Conservation (phyloP, 148 eudicot species). For the Pharnaceum exiguum region DNA sequence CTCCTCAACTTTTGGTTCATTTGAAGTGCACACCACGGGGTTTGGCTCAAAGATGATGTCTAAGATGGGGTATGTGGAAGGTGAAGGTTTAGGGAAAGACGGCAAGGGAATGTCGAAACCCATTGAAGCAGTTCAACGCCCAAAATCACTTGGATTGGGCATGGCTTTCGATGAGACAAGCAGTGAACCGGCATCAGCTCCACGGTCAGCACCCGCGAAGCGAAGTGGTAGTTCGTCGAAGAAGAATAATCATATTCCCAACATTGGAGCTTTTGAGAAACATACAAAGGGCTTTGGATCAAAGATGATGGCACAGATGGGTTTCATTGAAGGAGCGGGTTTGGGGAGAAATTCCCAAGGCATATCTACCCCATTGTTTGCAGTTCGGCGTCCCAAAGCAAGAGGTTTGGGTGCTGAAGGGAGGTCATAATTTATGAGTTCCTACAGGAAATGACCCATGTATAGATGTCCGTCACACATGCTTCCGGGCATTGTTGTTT, state of each 20-base stretch:
- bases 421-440: not conserved
- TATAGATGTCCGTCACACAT: not conserved
- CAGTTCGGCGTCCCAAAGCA: conserved; percentile 76
- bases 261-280: conserved; percentile 65
- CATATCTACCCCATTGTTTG: conserved; percentile 62
- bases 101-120: conserved; percentile 78
- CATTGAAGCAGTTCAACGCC: conserved; percentile 68
- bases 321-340: conserved; percentile 78
- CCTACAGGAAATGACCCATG: not conserved
- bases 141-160: conserved; percentile 86
- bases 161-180: conserved; percentile 38
- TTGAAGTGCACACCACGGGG: conserved; percentile 92
- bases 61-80: conserved; percentile 90
- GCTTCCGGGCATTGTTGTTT: not conserved
- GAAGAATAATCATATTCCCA: not conserved
- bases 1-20: conserved; percentile 52
- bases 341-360: conserved; percentile 89
- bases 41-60: conserved; percentile 99
- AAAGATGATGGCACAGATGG: conserved; percentile 97
- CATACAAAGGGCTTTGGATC: conserved; percentile 98
- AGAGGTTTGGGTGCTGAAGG: conserved; percentile 78
- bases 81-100: conserved; percentile 80
- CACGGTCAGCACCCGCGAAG: conserved; percentile 5
- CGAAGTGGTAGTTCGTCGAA: not conserved
- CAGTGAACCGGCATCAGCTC: conserved; percentile 8